Conservation (phyloP, 768 basidiomycete species). For the Termitomyces sp. region DNA sequence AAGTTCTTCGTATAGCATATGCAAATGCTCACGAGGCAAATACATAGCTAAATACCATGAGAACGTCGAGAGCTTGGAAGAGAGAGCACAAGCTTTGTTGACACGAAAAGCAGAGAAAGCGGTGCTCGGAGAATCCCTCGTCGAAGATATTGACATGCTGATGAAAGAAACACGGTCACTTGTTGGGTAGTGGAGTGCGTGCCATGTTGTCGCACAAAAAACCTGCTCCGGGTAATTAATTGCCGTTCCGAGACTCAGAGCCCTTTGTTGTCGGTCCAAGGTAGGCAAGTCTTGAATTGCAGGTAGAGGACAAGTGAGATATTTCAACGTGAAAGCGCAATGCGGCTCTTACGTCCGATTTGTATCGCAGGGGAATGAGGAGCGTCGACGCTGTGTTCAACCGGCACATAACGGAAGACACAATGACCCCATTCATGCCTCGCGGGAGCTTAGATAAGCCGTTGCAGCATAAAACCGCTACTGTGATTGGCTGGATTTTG, state of each 20-base stretch:
- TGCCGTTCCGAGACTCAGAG: background rate
- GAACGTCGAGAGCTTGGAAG: constrained; percentile 3
- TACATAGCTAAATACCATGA: constrained; percentile 2
- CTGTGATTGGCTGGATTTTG: constrained; percentile 29
- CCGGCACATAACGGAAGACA: background rate
- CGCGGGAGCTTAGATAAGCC: constrained; percentile 8
- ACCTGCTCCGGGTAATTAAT: background rate
- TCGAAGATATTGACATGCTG: constrained; percentile 17
- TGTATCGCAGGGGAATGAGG: background rate
- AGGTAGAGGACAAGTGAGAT: background rate
- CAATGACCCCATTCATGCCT: background rate
- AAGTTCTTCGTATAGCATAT: background rate
- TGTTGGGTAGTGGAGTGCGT: constrained; percentile 2
- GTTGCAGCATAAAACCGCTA: constrained; percentile 18
- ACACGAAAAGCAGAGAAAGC: constrained; percentile 20
- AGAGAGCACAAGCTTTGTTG: constrained; percentile 10
- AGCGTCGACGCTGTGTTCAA: background rate
- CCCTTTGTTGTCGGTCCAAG: background rate
- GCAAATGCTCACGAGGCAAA: background rate
- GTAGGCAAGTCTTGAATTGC: background rate
- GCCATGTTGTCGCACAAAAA: constrained; percentile 10
- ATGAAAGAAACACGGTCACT: constrained; percentile 11
- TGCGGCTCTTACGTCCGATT: background rate
- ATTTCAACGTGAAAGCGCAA: background rate
- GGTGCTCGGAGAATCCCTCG: constrained; percentile 10